These are phyloP conservation scores for Rhizopogon parksii DNA, from an alignment of 1,284 basidiomycete genomes.

Conservation along the genomic window DNA sequence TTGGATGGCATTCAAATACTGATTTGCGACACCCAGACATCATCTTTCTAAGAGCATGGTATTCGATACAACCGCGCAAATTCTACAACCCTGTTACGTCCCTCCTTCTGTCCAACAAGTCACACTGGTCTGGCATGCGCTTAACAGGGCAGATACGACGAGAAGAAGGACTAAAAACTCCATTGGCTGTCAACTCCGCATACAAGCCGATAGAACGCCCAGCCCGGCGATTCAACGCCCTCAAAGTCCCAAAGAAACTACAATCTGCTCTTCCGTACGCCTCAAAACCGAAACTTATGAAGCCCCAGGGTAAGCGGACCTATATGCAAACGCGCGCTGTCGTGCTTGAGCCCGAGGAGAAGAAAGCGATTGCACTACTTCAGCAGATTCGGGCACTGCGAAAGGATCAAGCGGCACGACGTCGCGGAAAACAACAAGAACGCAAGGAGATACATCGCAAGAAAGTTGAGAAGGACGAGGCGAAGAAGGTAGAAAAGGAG, in stretches of 20 bases:
- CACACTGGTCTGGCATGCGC: slow-evolving; percentile 87
- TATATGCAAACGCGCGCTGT: slow-evolving; percentile 92
- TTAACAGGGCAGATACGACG: slow-evolving; percentile 89
- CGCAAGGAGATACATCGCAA: slow-evolving; percentile 57
- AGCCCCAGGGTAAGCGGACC: slow-evolving; percentile 67
- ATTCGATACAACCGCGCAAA: slow-evolving; percentile 89
- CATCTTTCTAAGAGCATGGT: slow-evolving; percentile 95
- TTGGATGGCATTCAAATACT: slow-evolving; percentile 1
- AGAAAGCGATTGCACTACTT: slow-evolving; percentile 84
- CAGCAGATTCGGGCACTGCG: slow-evolving; percentile 93
- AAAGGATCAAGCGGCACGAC: slow-evolving; percentile 75
- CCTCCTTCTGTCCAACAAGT: slow-evolving; percentile 76
- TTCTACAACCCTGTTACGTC: slow-evolving; percentile 98
- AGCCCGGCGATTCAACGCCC: slow-evolving; percentile 84
- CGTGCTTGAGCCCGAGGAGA: slow-evolving; percentile 92
- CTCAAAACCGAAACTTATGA: slow-evolving; percentile 84
- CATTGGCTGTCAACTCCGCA: slow-evolving; percentile 75
- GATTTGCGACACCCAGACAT: slow-evolving; percentile 56
- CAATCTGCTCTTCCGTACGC: slow-evolving; percentile 88
- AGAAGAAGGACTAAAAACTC: slow-evolving; percentile 81
- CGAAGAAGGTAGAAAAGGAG: slow-evolving; percentile 61
- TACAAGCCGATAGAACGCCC: slow-evolving; percentile 82
- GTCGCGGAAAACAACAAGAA: slow-evolving; percentile 81
- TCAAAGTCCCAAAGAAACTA: slow-evolving; percentile 84
- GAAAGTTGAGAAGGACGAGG: slow-evolving; percentile 67